Conservation (phyloP, 2,329 filamentous ascomycete species). For the Cladosporium colombiae region DNA sequence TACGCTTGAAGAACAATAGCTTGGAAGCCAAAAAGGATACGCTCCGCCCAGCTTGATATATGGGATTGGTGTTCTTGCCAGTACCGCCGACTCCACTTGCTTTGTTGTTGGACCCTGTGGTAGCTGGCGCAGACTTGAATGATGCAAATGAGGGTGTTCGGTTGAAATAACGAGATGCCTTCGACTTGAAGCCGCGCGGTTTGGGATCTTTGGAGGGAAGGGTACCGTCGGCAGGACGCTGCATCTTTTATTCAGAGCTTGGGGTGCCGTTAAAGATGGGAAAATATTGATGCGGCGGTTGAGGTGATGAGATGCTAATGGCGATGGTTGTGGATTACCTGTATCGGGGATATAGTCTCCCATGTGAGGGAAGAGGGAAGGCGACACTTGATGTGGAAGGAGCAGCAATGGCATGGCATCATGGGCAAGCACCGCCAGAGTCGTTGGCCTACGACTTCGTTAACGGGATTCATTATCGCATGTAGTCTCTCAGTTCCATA, state of each 20-base stretch:
- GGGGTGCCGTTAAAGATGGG: slow-evolving; percentile 6
- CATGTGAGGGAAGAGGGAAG: background rate
- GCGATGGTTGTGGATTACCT: background rate
- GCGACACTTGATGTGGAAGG: background rate
- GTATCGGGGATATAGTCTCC: background rate
- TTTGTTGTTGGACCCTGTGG: background rate
- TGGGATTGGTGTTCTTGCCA: background rate
- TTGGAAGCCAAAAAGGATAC: background rate
- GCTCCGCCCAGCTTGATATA: slow-evolving; percentile 1
- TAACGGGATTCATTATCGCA: background rate
- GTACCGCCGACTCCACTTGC: background rate
- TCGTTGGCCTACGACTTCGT: background rate
- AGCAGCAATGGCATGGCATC: background rate
- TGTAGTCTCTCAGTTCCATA: background rate
- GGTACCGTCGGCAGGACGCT: slow-evolving; percentile 5
- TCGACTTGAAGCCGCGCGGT: slow-evolving; percentile 12
- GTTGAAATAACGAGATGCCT: slow-evolving; percentile 17
- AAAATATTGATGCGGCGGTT: background rate
- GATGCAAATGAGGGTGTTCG: slow-evolving; percentile 16
- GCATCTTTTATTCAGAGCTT: slow-evolving; percentile 15
- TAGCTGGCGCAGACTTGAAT: slow-evolving; percentile 7
- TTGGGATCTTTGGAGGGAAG: slow-evolving; percentile 1
- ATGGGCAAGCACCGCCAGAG: background rate
- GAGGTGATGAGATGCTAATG: background rate
- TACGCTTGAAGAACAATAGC: slow-evolving; percentile 5